These are phyloP conservation scores for Extremus antarcticus DNA, from an alignment of 495 filamentous ascomycete genomes.

Conservation along the genomic window DNA sequence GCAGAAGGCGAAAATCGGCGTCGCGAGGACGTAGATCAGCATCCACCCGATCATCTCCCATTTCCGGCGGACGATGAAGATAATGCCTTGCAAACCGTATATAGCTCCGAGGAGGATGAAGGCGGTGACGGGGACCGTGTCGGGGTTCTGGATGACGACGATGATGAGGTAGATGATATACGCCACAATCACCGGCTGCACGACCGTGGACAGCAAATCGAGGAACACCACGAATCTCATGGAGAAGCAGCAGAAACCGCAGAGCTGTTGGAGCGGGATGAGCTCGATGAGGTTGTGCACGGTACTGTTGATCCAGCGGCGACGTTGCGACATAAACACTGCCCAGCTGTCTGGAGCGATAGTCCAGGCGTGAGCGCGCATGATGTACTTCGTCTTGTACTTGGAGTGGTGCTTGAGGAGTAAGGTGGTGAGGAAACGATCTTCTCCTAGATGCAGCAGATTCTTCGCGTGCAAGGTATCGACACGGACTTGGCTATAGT, in stretches of 20 bases:
- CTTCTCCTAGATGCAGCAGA: conserved; percentile 83
- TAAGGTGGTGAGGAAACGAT: conserved; percentile 91
- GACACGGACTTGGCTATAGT: conserved; percentile 83
- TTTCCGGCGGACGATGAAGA: conserved; percentile 90
- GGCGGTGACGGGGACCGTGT: conserved; percentile 64
- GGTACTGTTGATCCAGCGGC: conserved; percentile 98
- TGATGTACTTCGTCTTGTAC: conserved; percentile 97
- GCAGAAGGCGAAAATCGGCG: conserved; percentile 83
- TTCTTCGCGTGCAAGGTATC: conserved; percentile 99
- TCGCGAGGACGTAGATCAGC: conserved; percentile 85
- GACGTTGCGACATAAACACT: conserved; percentile 94
- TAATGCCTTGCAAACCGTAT: conserved; percentile 93
- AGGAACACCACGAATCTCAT: conserved; percentile 98
- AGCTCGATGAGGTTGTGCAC: conserved; percentile 96
- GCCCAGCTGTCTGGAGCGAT: conserved; percentile 87
- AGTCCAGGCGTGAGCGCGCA: conserved; percentile 85
- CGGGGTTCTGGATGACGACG: conserved; percentile 47
- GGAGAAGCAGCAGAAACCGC: conserved; percentile 98
- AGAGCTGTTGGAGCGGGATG: conserved; percentile 83
- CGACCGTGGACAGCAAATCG: conserved; percentile 80
- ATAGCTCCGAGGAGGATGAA: conserved; percentile 87
- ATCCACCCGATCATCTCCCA: conserved; percentile 99
- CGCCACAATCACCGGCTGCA: conserved; percentile 83
- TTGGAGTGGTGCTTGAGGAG: conserved; percentile 84
- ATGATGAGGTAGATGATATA: conserved; percentile 87